Base-by-base conservation (phyloP, 2,329 filamentous ascomycete genomes). In the Aureobasidium sp. region DNA sequence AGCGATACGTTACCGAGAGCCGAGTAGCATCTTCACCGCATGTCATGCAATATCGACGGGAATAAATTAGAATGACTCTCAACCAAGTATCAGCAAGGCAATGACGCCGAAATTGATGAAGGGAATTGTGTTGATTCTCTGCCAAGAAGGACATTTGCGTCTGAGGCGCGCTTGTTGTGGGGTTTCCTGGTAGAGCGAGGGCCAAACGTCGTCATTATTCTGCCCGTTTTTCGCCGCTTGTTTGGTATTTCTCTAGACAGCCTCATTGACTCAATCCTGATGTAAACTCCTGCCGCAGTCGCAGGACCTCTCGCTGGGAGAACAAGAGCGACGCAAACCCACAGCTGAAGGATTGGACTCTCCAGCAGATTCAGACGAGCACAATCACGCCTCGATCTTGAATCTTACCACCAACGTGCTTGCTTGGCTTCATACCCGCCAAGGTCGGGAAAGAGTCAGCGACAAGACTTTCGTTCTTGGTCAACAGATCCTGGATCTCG, bases 391-490 rank as follows among this genome's bases (percentile, higher is more conserved):
- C 54, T 25, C 32, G 29, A 25, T 25, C 39, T 57, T 30, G 25
- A 30, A 21, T 21, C 21, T 48, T 6, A 13, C 27, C 10, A 9
- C 14, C 14, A 44, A 45, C 41, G 54, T 39, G 37, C 41, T 59
- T 39, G n/a, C 54, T 59, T 59, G 54, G 54, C 54, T 59, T 59
- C 42, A 30, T 29, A 25, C 25, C 11, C 42, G 54, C 54, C 54
- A 58, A 58, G 53, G 54, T 58, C 54, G 54, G 54, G 9, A 44
- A 55, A 57, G 53, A 57, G 53, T 59, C 55, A 59, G 36, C 57
- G 47, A 51, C 55, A 49, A 49, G 42, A 34, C 55, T 49, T 59
- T 59, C 32, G 44, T 49, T 34, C 44, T 48, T 48, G 41, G 41
- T 58, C 54, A 58, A 58, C 41, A 37, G 37, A 57, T 45, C 37